Conservation (phyloP, 1,284 basidiomycete species). For the Ustilago trichophora region DNA sequence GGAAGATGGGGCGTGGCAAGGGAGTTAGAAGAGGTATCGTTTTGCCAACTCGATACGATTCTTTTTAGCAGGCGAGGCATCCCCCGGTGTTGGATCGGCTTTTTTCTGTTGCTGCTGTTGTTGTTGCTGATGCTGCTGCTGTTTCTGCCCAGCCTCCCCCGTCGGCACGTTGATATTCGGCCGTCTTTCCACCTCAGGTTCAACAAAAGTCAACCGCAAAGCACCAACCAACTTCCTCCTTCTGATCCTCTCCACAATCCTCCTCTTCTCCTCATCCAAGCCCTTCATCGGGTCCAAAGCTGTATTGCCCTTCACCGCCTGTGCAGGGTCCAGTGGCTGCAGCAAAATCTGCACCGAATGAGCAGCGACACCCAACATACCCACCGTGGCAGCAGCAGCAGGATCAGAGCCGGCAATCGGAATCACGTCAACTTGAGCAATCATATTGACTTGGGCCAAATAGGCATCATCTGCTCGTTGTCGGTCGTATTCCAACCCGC, state of each 20-base stretch:
- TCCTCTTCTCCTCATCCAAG: background rate
- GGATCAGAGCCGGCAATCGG: background rate
- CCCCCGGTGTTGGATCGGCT: no score
- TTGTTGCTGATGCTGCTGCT: background rate
- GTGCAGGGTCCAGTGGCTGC: slow-evolving; percentile 3
- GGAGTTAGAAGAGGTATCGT: slow-evolving; percentile 37
- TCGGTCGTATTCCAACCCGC: slow-evolving; percentile 46
- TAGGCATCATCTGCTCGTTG: slow-evolving; percentile 27
- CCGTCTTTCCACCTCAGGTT: slow-evolving; percentile 21
- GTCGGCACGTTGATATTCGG: background rate
- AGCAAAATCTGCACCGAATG: slow-evolving; percentile 23
- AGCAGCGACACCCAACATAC: background rate
- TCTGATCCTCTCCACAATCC: slow-evolving; percentile 20
- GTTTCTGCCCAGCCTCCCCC: background rate
- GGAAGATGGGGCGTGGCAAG: no score
- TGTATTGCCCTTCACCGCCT: background rate
- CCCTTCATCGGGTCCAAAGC: background rate
- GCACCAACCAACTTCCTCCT: slow-evolving; percentile 26
- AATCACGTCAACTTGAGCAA: slow-evolving; percentile 15
- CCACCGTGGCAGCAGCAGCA: background rate
- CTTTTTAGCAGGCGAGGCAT: no score
- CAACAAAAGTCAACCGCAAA: slow-evolving; percentile 17
- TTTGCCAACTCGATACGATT: slow-evolving; percentile 32
- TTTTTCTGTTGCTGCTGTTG: background rate
- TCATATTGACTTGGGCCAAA: background rate